Percentiles rank a stretch among this genome's conserved stretches.
Conservation (phyloP, 2,329 filamentous ascomycete species). For the Incumbomyces delicatus region DNA sequence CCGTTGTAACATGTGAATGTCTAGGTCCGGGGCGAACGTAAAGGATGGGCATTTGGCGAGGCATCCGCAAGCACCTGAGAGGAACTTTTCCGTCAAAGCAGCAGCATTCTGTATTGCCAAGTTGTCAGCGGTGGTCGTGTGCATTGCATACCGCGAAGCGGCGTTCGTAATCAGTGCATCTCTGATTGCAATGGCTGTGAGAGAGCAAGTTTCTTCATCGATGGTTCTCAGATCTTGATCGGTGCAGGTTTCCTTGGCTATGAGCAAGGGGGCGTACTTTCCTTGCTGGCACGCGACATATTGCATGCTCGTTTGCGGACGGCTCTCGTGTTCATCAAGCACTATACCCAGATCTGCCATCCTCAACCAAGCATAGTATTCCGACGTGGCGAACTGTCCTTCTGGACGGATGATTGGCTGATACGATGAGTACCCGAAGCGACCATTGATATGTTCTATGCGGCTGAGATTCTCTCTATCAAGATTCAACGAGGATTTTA, state of each 20-base stretch:
- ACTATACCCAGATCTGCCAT: slow-evolving; percentile 87
- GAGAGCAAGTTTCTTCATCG: slow-evolving; percentile 96
- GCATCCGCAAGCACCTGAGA: slow-evolving; percentile 46
- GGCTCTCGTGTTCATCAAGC: slow-evolving; percentile 89
- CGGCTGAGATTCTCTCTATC: slow-evolving; percentile 70
- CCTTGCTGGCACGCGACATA: slow-evolving; percentile 89
- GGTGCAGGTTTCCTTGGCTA: slow-evolving; percentile 94
- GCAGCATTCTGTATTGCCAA: slow-evolving; percentile 81
- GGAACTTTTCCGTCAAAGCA: slow-evolving; percentile 70
- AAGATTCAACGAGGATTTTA: slow-evolving; percentile 71
- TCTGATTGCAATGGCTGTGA: slow-evolving; percentile 58
- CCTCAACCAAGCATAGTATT: slow-evolving; percentile 90
- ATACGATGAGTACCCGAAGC: slow-evolving; percentile 85
- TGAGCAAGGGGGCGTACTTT: slow-evolving; percentile 74
- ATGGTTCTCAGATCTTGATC: slow-evolving; percentile 75
- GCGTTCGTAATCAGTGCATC: slow-evolving; percentile 66
- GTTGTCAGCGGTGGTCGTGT: slow-evolving; percentile 67
- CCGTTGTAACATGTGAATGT: slow-evolving; percentile 60
- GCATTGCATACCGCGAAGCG: slow-evolving; percentile 57
- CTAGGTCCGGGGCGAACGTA: slow-evolving; percentile 70
- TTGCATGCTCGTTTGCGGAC: slow-evolving; percentile 95
- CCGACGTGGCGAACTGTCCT: slow-evolving; percentile 38
- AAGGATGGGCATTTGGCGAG: slow-evolving; percentile 70
- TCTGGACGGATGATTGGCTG: slow-evolving; percentile 81
- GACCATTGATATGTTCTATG: slow-evolving; percentile 83